Conservation (phyloP, 331 rosid species). For the Malus hybrid region DNA sequence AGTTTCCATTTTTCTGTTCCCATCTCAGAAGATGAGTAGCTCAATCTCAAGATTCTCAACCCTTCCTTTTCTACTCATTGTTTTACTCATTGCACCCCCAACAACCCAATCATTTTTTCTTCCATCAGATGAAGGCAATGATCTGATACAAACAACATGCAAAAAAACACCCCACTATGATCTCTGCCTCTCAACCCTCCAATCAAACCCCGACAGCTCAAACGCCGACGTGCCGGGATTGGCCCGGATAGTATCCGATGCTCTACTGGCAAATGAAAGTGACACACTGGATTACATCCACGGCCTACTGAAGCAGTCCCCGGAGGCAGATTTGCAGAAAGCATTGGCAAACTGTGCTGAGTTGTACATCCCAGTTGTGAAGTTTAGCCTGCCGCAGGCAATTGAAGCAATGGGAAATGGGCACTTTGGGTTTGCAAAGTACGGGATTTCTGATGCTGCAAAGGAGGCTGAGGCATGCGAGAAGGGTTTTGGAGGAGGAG, state of each 20-base stretch:
- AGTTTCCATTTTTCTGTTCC: neutral
- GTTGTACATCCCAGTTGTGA: slow-evolving; percentile 60
- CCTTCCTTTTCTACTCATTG: slow-evolving; percentile 13
- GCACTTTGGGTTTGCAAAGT: slow-evolving; percentile 51
- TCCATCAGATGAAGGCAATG: slow-evolving; percentile 1
- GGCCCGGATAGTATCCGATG: slow-evolving; percentile 35
- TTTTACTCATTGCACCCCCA: slow-evolving; percentile 10
- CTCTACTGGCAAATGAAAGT: slow-evolving; percentile 31
- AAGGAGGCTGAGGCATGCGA: slow-evolving; percentile 52
- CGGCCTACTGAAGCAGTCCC: slow-evolving; percentile 31
- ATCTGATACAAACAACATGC: slow-evolving; percentile 43
- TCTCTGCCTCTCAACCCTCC: slow-evolving; percentile 43
- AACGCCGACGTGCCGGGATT: slow-evolving; percentile 42
- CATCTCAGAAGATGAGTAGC: slow-evolving; percentile 17
- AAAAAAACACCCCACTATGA: slow-evolving; percentile 49
- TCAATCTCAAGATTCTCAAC: neutral
- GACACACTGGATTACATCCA: slow-evolving; percentile 43
- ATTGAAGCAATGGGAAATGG: slow-evolving; percentile 54
- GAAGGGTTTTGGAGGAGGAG: slow-evolving; percentile 36
- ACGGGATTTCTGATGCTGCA: slow-evolving; percentile 51
- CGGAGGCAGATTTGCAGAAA: slow-evolving; percentile 43
- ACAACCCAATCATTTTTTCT: slow-evolving; percentile 20
- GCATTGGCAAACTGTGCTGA: slow-evolving; percentile 68
- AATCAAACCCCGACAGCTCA: slow-evolving; percentile 43
- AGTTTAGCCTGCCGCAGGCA: slow-evolving; percentile 62